Base-by-base conservation (phyloP, 805 yeast species). In the Kazachstania psychrophila region DNA sequence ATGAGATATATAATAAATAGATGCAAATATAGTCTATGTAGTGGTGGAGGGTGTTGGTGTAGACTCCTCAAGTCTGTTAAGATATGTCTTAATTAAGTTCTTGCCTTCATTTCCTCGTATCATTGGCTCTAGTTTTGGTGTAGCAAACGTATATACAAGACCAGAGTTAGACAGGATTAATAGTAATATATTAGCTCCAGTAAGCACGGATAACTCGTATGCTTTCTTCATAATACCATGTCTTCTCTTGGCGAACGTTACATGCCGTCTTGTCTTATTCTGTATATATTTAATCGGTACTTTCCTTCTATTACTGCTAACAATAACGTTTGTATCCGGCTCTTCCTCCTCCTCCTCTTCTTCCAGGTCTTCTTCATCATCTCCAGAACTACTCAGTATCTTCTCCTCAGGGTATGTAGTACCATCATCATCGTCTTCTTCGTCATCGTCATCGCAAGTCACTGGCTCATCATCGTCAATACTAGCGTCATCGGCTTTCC, bases 181-280 rank as follows among this genome's bases (percentile, higher is more conserved):
- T 41, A 89, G 68, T 46, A 89, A 71, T 18, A 92, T 96, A 62
- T 89, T 96, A 25, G 97, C 88, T 37, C 98, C 97, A 7, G 97
- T 89, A 52, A 89, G 72, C 33, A 92, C 96, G 12, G 94, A 80
- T 47, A 89, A 71, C 60, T 89, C 98, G 64, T 89, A 89, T 13
- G 96, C 96, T 66, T 89, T 89, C 66, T 89, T 89, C 96, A 89
- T 89, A 54, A 89, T 87, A 45, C 98, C 98, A 27, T 95, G 96
- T 64, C 88, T 84, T 67, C 98, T 80, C 66, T 89, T 89, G 38
- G 95, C 83, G 55, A 89, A 89, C n/a, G 97, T 89, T 48, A 89
- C 89, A 63, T 89, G 97, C 52, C 98, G 79, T 58, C 96, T 75
- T 13, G 95, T 82, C 64, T 86, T 88, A 62, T 89, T 96, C 64